phyloP scores from a whole-genome alignment of 2,329 filamentous ascomycete species.

The Didymella arachidicola region DNA sequence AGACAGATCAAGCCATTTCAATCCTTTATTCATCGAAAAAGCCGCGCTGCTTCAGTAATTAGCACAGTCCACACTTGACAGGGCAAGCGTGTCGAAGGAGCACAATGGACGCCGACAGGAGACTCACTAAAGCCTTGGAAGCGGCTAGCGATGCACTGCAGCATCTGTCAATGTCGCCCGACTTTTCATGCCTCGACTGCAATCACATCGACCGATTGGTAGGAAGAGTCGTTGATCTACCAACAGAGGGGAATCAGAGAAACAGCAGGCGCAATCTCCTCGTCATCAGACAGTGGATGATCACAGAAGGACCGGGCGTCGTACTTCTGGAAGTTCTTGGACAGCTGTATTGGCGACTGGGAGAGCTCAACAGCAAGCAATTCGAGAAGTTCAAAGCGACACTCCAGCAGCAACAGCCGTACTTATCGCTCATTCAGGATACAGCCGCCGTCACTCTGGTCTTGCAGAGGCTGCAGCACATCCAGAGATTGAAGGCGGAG shows the following conservation, averaged over 20 bases:
- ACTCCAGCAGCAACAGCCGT: slow-evolving; percentile 39
- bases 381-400: slow-evolving; percentile 46
- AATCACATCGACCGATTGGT: slow-evolving; percentile 47
- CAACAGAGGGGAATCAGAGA: slow-evolving; percentile 46
- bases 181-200: slow-evolving; percentile 42
- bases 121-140: slow-evolving; percentile 43
- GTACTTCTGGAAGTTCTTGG: slow-evolving; percentile 46
- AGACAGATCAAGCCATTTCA: background rate
- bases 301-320: slow-evolving; percentile 43
- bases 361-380: slow-evolving; percentile 48
- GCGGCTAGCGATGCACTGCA: slow-evolving; percentile 47
- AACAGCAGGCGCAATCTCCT: slow-evolving; percentile 47
- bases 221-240: slow-evolving; percentile 46
- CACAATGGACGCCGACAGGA: slow-evolving; percentile 42
- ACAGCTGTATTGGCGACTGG: slow-evolving; percentile 47
- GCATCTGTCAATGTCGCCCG: slow-evolving; percentile 45
- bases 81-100: background rate
- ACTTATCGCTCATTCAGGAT: slow-evolving; percentile 40
- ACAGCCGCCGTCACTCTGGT: slow-evolving; percentile 36
- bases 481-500: slow-evolving; percentile 44
- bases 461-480: slow-evolving; percentile 44
- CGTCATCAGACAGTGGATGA: slow-evolving; percentile 48
- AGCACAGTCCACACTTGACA: background rate
- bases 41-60: background rate
- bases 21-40: background rate